Evolutionary conservation across 306 rosid species (phyloP).

Genomic region (Quercus alba): DNA sequence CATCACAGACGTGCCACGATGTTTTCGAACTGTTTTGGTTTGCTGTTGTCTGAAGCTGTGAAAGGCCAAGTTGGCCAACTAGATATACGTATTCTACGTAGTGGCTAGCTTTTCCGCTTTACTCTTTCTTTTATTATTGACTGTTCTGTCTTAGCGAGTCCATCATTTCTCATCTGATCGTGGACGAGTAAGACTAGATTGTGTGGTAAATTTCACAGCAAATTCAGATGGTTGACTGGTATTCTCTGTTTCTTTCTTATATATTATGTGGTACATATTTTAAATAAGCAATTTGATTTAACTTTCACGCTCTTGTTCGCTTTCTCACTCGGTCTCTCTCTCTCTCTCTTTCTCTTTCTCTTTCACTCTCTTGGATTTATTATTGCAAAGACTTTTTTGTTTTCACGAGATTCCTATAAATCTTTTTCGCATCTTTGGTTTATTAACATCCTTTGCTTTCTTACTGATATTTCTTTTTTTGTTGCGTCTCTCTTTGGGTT

Average conservation of each 20-base stretch:
- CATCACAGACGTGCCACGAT: background rate
- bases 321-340: background rate
- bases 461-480: no score
- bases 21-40: background rate
- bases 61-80: no score
- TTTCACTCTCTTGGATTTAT: no score
- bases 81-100: no score
- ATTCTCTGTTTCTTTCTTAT: no score
- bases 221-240: no score
- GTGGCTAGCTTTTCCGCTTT: no score
- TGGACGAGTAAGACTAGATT: background rate
- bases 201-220: no score
- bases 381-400: background rate
- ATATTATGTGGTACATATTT: background rate
- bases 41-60: no score
- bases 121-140: no score
- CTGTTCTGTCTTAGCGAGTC: no score
- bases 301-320: background rate
- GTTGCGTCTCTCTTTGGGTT: background rate
- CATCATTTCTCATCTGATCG: background rate
- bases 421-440: background rate
- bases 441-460: background rate
- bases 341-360: no score
- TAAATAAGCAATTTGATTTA: background rate
- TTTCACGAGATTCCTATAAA: background rate